A percentile compares a stretch with the other conserved stretches of the same genome.
These are phyloP conservation scores for Hyaloscypha finlandica DNA, from an alignment of 495 filamentous ascomycete genomes.

Conservation along the genomic window DNA sequence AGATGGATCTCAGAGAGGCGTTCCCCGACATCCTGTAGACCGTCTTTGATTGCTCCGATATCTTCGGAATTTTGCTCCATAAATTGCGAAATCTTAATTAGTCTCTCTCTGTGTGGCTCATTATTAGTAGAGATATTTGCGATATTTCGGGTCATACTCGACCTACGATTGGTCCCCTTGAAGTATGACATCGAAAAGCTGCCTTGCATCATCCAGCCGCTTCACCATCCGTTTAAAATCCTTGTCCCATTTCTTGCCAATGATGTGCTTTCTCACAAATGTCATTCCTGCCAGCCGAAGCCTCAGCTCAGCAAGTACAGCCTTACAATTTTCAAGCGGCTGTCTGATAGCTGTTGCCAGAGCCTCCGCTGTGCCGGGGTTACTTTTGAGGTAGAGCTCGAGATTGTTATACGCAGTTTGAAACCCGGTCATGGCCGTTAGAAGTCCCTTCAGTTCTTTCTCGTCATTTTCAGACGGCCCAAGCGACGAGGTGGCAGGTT, in stretches of 20 bases:
- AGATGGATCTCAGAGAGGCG: not conserved
- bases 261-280: slow-evolving; percentile 12
- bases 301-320: not conserved
- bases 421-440: not conserved
- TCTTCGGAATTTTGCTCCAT: not conserved
- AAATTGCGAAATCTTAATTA: slow-evolving; percentile 10
- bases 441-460: slow-evolving; percentile 6
- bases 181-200: slow-evolving; percentile 15
- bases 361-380: not conserved
- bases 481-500: slow-evolving; percentile 9
- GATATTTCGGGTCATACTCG: not conserved
- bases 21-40: not conserved
- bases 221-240: slow-evolving; percentile 4
- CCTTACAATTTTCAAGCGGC: slow-evolving; percentile 4
- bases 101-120: not conserved
- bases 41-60: not conserved
- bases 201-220: slow-evolving; percentile 1
- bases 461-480: slow-evolving; percentile 11
- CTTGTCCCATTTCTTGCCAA: slow-evolving; percentile 14
- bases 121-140: not conserved
- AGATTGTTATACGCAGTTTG: slow-evolving; percentile 10
- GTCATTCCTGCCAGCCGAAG: slow-evolving; percentile 5
- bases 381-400: slow-evolving; percentile 6
- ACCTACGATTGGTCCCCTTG: slow-evolving; percentile 14
- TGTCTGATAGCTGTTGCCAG: not conserved